Conservation (phyloP, 2,329 filamentous ascomycete genomes). For the Cryphonectria carpinicola region DNA sequence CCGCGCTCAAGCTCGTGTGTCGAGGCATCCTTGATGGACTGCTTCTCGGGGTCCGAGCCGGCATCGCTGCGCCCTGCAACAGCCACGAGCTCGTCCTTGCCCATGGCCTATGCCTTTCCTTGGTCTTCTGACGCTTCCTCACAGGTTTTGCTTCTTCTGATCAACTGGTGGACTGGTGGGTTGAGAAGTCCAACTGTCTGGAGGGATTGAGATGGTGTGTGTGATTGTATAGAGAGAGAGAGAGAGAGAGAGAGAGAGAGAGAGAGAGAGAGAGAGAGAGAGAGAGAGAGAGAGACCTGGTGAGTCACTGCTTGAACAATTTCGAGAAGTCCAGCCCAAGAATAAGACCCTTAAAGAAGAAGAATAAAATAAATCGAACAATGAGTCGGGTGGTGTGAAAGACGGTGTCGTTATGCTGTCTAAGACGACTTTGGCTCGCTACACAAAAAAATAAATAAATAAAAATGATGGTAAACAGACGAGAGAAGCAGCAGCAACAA, state of each 20-base stretch:
- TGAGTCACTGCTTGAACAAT: constrained; percentile 11
- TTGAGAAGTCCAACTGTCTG: not conserved
- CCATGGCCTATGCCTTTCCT: constrained; percentile 12
- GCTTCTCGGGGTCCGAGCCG: constrained; percentile 27
- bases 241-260: not conserved
- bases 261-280: not conserved
- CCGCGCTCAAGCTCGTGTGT: constrained; percentile 28
- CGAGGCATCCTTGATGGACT: constrained; percentile 23
- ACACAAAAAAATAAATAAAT: no score
- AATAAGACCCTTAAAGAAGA: not conserved
- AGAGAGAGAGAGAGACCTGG: not conserved
- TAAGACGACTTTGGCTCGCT: not conserved
- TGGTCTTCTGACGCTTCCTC: not conserved
- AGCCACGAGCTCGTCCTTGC: constrained; percentile 22
- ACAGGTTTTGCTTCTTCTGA: not conserved
- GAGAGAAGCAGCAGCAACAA: not conserved
- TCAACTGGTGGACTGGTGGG: not conserved
- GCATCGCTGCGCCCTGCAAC: constrained; percentile 22
- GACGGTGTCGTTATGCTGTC: not conserved
- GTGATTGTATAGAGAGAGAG: not conserved
- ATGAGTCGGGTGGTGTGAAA: not conserved
- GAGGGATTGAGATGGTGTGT: not conserved
- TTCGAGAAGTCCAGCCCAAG: not conserved
- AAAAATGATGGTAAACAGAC: not conserved
- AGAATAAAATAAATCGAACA: not conserved